Percentiles rank a stretch among this genome's conserved stretches.
Evolutionary conservation across 805 yeast species (phyloP).

Genomic region (Lachancea thermotolerans): DNA sequence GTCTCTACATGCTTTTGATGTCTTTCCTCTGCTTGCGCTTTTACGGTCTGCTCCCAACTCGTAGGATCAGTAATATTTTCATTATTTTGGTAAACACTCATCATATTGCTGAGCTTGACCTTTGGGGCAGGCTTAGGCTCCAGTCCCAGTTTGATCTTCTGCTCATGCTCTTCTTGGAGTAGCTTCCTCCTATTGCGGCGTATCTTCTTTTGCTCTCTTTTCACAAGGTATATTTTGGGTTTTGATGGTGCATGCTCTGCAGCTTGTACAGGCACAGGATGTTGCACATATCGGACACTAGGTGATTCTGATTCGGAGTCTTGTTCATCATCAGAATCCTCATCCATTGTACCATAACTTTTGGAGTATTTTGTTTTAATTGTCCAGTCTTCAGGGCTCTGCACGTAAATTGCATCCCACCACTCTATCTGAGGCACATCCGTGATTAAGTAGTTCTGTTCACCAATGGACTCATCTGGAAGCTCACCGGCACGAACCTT

Average conservation of each 20-base stretch:
- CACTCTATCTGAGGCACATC: constrained; percentile 69
- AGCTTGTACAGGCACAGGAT: constrained; percentile 62
- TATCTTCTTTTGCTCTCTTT: constrained; percentile 65
- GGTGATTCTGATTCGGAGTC: constrained; percentile 32
- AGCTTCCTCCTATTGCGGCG: constrained; percentile 63
- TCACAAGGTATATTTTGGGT: constrained; percentile 57
- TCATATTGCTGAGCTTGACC: constrained; percentile 73
- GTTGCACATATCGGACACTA: constrained; percentile 68
- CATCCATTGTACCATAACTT: constrained; percentile 20
- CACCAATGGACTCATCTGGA: constrained; percentile 51
- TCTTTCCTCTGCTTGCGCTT: constrained; percentile 60
- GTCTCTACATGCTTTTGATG: constrained; percentile 46
- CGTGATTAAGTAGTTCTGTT: constrained; percentile 31
- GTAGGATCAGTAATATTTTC: constrained; percentile 90
- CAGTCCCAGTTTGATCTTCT: constrained; percentile 69
- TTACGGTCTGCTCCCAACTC: constrained; percentile 65
- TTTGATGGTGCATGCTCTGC: constrained; percentile 35
- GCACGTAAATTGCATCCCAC: constrained; percentile 74
- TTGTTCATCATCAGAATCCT: constrained; percentile 18
- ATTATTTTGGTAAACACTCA: constrained; percentile 71
- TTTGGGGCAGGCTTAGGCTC: constrained; percentile 88
- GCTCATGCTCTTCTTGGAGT: constrained; percentile 63
- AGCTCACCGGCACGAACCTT: constrained; percentile 36
- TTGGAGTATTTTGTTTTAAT: constrained; percentile 35
- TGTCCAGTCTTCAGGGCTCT: constrained; percentile 29